Evolutionary conservation across 2,329 filamentous ascomycete species (phyloP).

Genomic region (Shiraia sp.): DNA sequence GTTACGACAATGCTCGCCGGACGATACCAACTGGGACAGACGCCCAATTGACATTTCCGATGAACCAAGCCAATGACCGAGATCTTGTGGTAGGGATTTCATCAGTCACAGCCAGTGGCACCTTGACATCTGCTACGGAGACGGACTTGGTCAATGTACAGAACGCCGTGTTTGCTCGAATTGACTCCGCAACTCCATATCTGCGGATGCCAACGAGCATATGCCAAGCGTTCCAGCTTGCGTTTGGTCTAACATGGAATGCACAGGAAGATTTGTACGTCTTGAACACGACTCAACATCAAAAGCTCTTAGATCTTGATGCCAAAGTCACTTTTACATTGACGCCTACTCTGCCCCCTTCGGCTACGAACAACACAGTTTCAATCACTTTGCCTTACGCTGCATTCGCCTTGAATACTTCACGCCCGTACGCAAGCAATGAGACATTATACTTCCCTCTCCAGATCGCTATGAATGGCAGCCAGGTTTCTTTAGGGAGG

Average conservation of each 20-base stretch:
- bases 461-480: conserved; percentile 11
- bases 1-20: conserved; percentile 46
- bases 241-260: conserved; percentile 39
- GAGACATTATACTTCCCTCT: conserved; percentile 23
- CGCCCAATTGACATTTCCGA: conserved; percentile 20
- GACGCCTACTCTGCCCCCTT: conserved; percentile 12
- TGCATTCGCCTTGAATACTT: conserved; percentile 15
- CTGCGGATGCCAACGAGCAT: conserved; percentile 39
- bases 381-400: conserved; percentile 35
- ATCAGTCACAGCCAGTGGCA: conserved; percentile 23
- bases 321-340: conserved; percentile 34
- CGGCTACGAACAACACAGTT: conserved; percentile 11
- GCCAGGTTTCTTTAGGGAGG: conserved; percentile 40
- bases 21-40: conserved; percentile 8
- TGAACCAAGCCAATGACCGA: conserved; percentile 17
- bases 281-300: conserved; percentile 30
- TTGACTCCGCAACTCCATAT: conserved; percentile 55
- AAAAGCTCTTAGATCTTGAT: conserved; percentile 25
- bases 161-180: conserved; percentile 49
- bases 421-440: conserved; percentile 48
- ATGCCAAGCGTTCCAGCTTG: conserved; percentile 38
- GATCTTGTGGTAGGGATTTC: conserved; percentile 21
- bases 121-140: conserved; percentile 18
- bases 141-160: conserved; percentile 6
- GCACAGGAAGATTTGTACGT: conserved; percentile 31